These are phyloP conservation scores for Oenanthe javanica DNA, from an alignment of 140 eudicot species.

Conservation along the genomic window DNA sequence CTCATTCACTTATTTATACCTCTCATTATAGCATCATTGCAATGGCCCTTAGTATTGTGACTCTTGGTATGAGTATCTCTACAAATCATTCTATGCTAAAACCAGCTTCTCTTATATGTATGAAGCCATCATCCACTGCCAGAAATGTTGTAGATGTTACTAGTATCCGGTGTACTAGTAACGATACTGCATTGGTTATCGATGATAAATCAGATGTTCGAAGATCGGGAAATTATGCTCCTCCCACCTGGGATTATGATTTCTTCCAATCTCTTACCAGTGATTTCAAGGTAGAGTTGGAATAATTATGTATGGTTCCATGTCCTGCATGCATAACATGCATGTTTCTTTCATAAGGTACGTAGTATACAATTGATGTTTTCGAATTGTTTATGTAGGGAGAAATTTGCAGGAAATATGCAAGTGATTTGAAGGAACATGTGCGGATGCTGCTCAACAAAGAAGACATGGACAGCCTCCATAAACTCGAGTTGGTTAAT, in stretches of 20 bases:
- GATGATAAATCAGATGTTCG: neutral
- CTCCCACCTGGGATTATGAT: constrained; percentile 5
- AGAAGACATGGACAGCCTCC: constrained; percentile 1
- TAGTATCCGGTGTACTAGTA: neutral
- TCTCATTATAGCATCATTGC: too few relatives aligned
- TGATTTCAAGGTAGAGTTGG: neutral
- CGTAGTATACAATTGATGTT: too few relatives aligned
- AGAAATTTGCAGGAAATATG: constrained; percentile 12
- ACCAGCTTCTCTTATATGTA: neutral
- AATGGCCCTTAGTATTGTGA: too few relatives aligned
- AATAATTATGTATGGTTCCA: neutral
- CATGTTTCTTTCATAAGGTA: neutral
- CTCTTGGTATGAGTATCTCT: neutral
- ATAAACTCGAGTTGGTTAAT: constrained; percentile 17
- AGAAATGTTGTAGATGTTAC: neutral
- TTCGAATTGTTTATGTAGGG: constrained; percentile 5
- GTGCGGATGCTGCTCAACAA: constrained; percentile 16
- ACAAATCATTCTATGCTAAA: neutral
- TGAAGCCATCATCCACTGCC: neutral
- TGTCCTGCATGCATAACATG: too few relatives aligned
- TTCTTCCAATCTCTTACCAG: neutral
- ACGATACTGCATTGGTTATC: neutral
- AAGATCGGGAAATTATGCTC: neutral
- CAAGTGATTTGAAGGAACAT: constrained; percentile 17
- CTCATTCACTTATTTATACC: too few relatives aligned